Evolutionary conservation across 2,329 filamentous ascomycete genomes (phyloP).

Genomic region (Epichloe bromicola): DNA sequence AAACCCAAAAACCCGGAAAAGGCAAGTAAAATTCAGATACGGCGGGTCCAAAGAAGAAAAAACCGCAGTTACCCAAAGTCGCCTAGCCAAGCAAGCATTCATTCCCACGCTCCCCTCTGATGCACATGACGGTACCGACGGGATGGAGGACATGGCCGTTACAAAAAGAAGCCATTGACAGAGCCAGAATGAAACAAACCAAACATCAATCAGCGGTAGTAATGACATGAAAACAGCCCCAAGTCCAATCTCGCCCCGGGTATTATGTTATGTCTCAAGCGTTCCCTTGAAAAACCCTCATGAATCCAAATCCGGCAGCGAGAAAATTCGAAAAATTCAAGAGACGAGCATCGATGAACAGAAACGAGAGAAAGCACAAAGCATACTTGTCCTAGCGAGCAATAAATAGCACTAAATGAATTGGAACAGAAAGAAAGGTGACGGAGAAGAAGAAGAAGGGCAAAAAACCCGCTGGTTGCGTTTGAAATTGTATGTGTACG

Average conservation of each 20-base stretch:
- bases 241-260: constrained; percentile 4
- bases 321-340: background rate
- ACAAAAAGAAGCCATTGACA: background rate
- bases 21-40: background rate
- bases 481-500: background rate
- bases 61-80: constrained; percentile 1
- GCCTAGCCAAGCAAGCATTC: constrained; percentile 1
- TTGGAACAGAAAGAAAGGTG: background rate
- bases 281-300: background rate
- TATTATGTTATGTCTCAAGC: constrained; percentile 6
- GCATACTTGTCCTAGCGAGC: no score
- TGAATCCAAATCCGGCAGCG: background rate
- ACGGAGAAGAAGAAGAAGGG: background rate
- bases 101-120: constrained; percentile 6
- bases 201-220: background rate
- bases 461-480: background rate
- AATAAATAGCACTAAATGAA: background rate
- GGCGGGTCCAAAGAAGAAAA: background rate
- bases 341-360: background rate
- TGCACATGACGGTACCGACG: constrained; percentile 6
- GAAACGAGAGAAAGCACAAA: background rate
- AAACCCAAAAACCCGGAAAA: background rate
- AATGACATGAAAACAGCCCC: constrained; percentile 5
- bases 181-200: background rate
- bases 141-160: constrained; percentile 2